Evolutionary conservation across 1,139 yeast genomes (phyloP).

Genomic region (Candida smagusa): DNA sequence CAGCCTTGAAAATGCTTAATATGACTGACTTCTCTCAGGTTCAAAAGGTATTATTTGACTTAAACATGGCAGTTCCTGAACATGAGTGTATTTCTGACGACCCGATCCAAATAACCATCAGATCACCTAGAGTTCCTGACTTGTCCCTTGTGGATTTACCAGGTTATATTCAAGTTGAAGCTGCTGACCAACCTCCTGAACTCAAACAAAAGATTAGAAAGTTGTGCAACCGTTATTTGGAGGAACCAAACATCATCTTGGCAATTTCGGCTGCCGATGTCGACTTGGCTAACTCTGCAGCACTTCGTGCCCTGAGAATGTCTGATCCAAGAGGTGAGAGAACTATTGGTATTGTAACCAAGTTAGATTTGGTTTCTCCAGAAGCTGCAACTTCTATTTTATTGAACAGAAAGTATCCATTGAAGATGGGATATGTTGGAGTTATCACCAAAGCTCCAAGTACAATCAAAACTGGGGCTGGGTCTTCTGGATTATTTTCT

Average conservation of each 20-base stretch:
- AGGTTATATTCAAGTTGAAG: constrained; percentile 95
- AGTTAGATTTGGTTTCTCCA: constrained; percentile 84
- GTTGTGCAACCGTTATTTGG: constrained; percentile 81
- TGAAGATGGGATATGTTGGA: constrained; percentile 96
- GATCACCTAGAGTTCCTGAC: constrained; percentile 92
- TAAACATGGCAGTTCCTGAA: constrained; percentile 89
- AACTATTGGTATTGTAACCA: constrained; percentile 94
- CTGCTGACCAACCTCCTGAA: constrained; percentile 90
- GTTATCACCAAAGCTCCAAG: constrained; percentile 81
- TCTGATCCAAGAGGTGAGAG: constrained; percentile 94
- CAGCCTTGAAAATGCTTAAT: constrained; percentile 78
- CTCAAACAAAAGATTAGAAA: constrained; percentile 75
- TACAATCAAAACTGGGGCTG: constrained; percentile 15
- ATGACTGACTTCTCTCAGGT: constrained; percentile 86
- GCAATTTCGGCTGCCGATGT: constrained; percentile 98
- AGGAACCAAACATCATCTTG: constrained; percentile 87
- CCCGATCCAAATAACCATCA: constrained; percentile 86
- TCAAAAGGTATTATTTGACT: constrained; percentile 76
- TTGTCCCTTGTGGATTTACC: constrained; percentile 92
- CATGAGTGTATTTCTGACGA: constrained; percentile 83
- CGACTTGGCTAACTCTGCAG: constrained; percentile 94
- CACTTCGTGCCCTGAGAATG: constrained; percentile 84
- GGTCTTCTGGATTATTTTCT: constrained; percentile 26
- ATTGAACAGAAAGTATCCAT: constrained; percentile 78
- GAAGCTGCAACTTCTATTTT: constrained; percentile 66